Conservation (phyloP, 163 green algal genomes). For the Chlamydomonas reinhardtii region DNA sequence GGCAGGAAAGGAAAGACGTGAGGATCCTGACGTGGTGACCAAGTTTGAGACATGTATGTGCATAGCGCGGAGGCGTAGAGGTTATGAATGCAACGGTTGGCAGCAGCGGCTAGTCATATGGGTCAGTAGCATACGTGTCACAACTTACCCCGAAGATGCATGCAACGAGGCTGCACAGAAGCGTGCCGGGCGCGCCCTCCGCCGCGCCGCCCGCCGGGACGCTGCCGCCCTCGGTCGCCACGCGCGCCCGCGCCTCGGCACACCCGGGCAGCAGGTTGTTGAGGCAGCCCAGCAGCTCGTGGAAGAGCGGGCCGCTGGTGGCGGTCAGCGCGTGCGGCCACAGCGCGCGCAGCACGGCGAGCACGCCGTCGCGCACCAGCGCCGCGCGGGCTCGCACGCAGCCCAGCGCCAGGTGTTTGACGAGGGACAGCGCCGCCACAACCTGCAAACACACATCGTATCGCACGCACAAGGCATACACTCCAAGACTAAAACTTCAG, state of each 20-base stretch:
- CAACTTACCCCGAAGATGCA: slow-evolving; percentile 31
- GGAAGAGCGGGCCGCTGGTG: slow-evolving; percentile 50
- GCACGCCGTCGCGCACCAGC: slow-evolving; percentile 51
- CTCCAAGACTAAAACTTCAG: no score
- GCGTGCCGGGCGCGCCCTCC: background rate
- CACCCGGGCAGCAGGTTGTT: slow-evolving; percentile 56
- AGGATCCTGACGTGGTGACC: no score
- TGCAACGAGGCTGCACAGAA: slow-evolving; percentile 48
- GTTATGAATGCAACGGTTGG: no score
- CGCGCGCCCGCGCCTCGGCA: slow-evolving; percentile 27
- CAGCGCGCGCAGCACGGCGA: slow-evolving; percentile 34
- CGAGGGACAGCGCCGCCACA: slow-evolving; percentile 49
- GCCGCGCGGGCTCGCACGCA: slow-evolving; percentile 25
- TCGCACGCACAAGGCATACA: no score
- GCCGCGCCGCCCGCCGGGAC: background rate
- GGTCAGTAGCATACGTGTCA: background rate
- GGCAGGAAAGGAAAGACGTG: background rate
- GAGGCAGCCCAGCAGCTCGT: slow-evolving; percentile 58
- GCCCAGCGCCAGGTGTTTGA: slow-evolving; percentile 61
- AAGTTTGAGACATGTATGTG: no score
- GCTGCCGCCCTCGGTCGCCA: slow-evolving; percentile 30
- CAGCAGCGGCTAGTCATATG: no score
- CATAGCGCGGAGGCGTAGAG: no score
- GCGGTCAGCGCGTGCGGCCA: slow-evolving; percentile 8
- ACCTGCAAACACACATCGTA: background rate